A percentile compares a stretch with the other conserved stretches of the same genome.
phyloP scores from a whole-genome alignment of 148 eudicot species.

The Camellia japonica region DNA sequence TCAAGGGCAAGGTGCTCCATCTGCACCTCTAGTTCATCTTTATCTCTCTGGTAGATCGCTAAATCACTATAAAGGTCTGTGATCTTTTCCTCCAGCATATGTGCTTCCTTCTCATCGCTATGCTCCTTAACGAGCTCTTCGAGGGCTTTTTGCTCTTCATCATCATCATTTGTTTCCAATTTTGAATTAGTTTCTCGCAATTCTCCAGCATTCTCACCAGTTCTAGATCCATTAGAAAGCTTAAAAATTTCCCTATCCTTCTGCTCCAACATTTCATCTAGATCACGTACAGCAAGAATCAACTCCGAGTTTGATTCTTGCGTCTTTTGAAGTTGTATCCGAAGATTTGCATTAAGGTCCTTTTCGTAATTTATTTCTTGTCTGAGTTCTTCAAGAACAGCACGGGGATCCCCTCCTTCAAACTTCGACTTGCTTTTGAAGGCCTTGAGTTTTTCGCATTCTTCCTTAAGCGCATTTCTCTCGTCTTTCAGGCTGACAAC shows the following conservation, averaged over 20 bases:
- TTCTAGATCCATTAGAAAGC: conserved; percentile 27
- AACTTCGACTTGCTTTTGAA: conserved; percentile 46
- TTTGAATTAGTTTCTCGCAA: conserved; percentile 35
- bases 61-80: conserved; percentile 74
- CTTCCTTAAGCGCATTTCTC: conserved; percentile 63
- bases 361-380: conserved; percentile 76
- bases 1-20: conserved; percentile 97
- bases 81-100: conserved; percentile 68
- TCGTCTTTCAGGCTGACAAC: conserved; percentile 63
- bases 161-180: conserved; percentile 54
- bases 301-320: conserved; percentile 87
- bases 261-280: conserved; percentile 80
- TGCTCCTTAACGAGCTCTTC: conserved; percentile 83
- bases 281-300: conserved; percentile 79
- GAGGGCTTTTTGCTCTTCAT: conserved; percentile 76
- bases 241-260: conserved; percentile 41
- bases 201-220: conserved; percentile 30
- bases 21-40: conserved; percentile 87
- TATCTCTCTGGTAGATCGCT: conserved; percentile 75
- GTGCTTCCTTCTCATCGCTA: conserved; percentile 54
- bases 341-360: conserved; percentile 70
- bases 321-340: conserved; percentile 83
- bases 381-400: conserved; percentile 66
- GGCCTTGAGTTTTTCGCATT: conserved; percentile 58
- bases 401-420: conserved; percentile 64